phyloP scores from a whole-genome alignment of 148 eudicot species.

The Rhododendron ovatum region DNA sequence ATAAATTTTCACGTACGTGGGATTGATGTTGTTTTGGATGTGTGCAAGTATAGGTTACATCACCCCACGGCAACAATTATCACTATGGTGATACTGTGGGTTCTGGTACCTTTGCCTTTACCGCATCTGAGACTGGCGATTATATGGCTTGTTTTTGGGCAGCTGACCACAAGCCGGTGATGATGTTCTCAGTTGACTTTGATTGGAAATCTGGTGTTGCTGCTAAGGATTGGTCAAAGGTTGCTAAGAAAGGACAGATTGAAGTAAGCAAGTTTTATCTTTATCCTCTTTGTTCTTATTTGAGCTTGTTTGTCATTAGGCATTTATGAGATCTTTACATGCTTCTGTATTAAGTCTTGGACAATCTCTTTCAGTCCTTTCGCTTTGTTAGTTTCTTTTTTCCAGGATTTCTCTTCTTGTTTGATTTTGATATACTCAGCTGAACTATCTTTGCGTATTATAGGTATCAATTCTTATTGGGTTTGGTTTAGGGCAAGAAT shows the following conservation, averaged over 20 bases:
- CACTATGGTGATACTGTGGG: slow-evolving; percentile 49
- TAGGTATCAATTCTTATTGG: neutral
- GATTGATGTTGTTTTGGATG: neutral
- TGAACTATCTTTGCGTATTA: neutral
- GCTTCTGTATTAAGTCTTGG: neutral
- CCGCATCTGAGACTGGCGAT: slow-evolving; percentile 60
- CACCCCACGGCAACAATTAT: slow-evolving; percentile 47
- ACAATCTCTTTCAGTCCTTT: neutral
- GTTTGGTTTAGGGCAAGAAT: neutral
- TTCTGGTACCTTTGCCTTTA: slow-evolving; percentile 58
- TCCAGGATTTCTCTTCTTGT: neutral
- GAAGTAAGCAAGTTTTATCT: slow-evolving; percentile 34
- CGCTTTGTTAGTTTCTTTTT: neutral
- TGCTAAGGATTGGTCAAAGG: slow-evolving; percentile 62
- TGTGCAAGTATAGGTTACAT: slow-evolving; percentile 37
- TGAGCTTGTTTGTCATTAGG: neutral
- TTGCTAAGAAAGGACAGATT: slow-evolving; percentile 68
- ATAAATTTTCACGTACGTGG: neutral
- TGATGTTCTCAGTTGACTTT: slow-evolving; percentile 44
- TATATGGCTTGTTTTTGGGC: slow-evolving; percentile 68
- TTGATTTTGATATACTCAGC: neutral
- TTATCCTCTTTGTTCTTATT: neutral
- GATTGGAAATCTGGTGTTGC: slow-evolving; percentile 71
- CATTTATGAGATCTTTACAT: neutral
- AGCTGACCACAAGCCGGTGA: slow-evolving; percentile 38